Conservation (phyloP, 2,329 filamentous ascomycete genomes). For the Ophiostoma novo-ulmi region DNA sequence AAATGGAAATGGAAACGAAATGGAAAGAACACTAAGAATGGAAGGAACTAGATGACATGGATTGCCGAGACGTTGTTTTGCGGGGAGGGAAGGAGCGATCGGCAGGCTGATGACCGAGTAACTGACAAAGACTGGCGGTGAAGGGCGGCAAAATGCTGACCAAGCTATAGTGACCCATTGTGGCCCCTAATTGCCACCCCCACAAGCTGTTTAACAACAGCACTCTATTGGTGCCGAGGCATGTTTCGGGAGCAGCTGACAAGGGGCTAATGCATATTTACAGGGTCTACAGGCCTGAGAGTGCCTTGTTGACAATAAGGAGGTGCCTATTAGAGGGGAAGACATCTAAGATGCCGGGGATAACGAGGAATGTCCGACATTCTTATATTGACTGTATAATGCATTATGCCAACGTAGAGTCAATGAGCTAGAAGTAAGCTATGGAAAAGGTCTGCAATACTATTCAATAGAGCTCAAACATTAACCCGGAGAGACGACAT, state of each 20-base stretch:
- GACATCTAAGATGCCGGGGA: not conserved
- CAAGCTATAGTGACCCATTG: not conserved
- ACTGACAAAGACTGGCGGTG: slow-evolving; percentile 19
- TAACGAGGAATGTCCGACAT: not conserved
- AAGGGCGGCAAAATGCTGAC: slow-evolving; percentile 20
- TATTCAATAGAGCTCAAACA: no score
- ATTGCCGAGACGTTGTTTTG: slow-evolving; percentile 7
- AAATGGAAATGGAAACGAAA: not conserved
- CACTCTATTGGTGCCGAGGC: slow-evolving; percentile 19
- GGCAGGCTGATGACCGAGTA: not conserved
- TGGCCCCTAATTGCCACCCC: slow-evolving; percentile 11
- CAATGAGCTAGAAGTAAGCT: not conserved
- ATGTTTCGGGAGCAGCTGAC: slow-evolving; percentile 23
- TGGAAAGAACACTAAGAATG: not conserved
- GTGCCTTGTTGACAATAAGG: not conserved
- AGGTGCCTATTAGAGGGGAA: not conserved
- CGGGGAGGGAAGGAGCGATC: slow-evolving; percentile 5
- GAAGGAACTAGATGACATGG: not conserved
- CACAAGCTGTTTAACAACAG: not conserved
- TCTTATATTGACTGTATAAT: not conserved
- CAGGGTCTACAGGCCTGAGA: not conserved
- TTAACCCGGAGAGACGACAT: no score
- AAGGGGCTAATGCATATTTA: not conserved
- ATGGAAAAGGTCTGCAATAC: no score
- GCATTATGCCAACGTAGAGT: no score